These are phyloP conservation scores for Cyclotella atomus DNA, from an alignment of 108 stramenopile species.

Conservation along the genomic window DNA sequence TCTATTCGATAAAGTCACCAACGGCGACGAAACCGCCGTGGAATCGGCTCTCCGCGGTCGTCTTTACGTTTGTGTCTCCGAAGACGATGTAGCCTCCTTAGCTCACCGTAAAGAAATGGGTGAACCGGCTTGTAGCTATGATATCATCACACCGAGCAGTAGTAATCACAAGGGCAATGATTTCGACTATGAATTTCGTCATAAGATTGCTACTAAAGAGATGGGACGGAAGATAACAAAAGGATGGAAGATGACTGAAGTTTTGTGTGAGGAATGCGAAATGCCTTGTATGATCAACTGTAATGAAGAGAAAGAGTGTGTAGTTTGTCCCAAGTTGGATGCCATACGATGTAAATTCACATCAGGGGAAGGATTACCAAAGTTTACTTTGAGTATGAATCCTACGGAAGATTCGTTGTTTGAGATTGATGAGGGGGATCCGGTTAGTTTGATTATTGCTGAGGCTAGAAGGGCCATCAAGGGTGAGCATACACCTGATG, in stretches of 20 bases:
- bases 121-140: neutral
- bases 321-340: slow-evolving; percentile 30
- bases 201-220: slow-evolving; percentile 16
- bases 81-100: slow-evolving; percentile 10
- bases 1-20: slow-evolving; percentile 19
- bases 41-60: slow-evolving; percentile 23
- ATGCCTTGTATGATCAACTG: slow-evolving; percentile 24
- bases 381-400: neutral
- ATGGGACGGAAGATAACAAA: slow-evolving; percentile 11
- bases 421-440: slow-evolving; percentile 20
- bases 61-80: slow-evolving; percentile 21
- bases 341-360: slow-evolving; percentile 4
- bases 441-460: slow-evolving; percentile 20
- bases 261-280: slow-evolving; percentile 13
- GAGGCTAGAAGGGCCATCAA: slow-evolving; percentile 28
- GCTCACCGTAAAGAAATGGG: neutral
- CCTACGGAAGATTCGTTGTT: slow-evolving; percentile 10
- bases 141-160: neutral
- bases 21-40: neutral
- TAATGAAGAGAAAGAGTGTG: slow-evolving; percentile 11
- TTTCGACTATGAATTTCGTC: slow-evolving; percentile 34
- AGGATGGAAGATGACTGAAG: slow-evolving; percentile 18
- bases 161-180: slow-evolving; percentile 17
- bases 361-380: neutral
- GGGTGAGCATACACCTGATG: no score